Conservation (phyloP, 805 yeast species). For the Kodamaea kakaduensis region DNA sequence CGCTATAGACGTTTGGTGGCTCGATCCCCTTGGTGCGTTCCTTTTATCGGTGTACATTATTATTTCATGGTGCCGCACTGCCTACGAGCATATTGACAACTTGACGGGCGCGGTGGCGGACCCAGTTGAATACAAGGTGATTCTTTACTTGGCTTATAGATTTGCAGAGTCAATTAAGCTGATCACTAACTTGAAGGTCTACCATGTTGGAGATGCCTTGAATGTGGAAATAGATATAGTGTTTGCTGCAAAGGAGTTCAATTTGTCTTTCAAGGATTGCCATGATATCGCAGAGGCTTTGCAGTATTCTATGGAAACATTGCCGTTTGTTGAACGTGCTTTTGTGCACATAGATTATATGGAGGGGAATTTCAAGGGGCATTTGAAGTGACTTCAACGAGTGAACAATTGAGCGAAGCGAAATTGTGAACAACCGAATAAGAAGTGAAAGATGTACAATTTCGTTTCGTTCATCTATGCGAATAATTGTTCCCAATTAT, state of each 20-base stretch:
- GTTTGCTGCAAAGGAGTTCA: conserved; percentile 39
- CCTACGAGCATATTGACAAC: conserved; percentile 69
- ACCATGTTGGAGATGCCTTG: conserved; percentile 74
- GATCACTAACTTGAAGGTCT: conserved; percentile 64
- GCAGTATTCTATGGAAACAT: conserved; percentile 74
- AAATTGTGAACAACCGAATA: neutral
- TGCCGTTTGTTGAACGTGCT: conserved; percentile 75
- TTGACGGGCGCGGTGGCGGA: conserved; percentile 71
- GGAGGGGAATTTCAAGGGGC: conserved; percentile 43
- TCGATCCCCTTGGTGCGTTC: conserved; percentile 73
- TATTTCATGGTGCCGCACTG: conserved; percentile 57
- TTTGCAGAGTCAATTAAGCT: conserved; percentile 64
- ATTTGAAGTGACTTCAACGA: conserved; percentile 21
- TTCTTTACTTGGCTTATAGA: conserved; percentile 62
- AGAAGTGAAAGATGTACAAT: too few relatives aligned
- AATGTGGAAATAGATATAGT: conserved; percentile 76
- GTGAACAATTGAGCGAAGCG: neutral
- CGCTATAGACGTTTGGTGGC: conserved; percentile 56
- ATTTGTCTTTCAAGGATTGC: conserved; percentile 55
- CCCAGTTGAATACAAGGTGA: conserved; percentile 57
- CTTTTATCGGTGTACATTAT: conserved; percentile 59
- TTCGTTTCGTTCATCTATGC: too few relatives aligned
- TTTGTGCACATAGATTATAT: conserved; percentile 74
- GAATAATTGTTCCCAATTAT: too few relatives aligned
- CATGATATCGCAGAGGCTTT: conserved; percentile 81